These are phyloP conservation scores for Lachnellula cervina DNA, from an alignment of 2,329 filamentous ascomycete genomes.

Conservation along the genomic window DNA sequence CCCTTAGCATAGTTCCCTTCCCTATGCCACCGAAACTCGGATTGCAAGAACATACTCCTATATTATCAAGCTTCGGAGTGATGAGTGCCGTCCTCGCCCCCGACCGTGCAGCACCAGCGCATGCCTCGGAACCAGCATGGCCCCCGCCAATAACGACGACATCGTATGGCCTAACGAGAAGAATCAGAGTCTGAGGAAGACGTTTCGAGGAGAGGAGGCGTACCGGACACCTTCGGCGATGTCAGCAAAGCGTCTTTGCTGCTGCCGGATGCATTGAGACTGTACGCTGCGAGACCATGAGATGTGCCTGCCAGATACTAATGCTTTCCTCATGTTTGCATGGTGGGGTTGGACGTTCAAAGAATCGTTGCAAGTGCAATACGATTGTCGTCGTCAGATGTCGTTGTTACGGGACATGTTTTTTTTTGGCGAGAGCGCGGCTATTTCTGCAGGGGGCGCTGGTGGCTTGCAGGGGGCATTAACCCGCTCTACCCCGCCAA, in stretches of 20 bases:
- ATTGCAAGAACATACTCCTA: slow-evolving; percentile 95
- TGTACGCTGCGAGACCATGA: slow-evolving; percentile 3
- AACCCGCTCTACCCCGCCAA: background rate
- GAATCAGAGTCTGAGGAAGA: background rate
- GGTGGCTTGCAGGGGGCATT: background rate
- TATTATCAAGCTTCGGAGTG: slow-evolving; percentile 81
- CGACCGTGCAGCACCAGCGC: slow-evolving; percentile 80
- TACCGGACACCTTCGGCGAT: slow-evolving; percentile 19
- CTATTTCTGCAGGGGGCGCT: background rate
- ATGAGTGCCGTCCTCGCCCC: slow-evolving; percentile 86
- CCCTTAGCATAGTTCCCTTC: slow-evolving; percentile 91
- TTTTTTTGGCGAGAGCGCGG: background rate
- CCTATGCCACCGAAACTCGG: slow-evolving; percentile 98
- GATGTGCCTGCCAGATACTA: slow-evolving; percentile 8
- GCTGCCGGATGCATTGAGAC: slow-evolving; percentile 5
- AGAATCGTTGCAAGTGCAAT: no score
- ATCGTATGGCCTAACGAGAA: slow-evolving; percentile 56
- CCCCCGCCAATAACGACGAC: slow-evolving; percentile 94
- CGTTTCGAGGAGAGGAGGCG: background rate
- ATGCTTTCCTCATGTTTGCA: slow-evolving; percentile 25
- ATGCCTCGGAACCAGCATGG: slow-evolving; percentile 92
- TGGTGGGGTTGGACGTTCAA: slow-evolving; percentile 6
- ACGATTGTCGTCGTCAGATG: background rate
- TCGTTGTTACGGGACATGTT: background rate
- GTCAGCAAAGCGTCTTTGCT: slow-evolving; percentile 21